Base-by-base conservation (phyloP, 306 rosid genomes). In the Quercus aquifolioides region DNA sequence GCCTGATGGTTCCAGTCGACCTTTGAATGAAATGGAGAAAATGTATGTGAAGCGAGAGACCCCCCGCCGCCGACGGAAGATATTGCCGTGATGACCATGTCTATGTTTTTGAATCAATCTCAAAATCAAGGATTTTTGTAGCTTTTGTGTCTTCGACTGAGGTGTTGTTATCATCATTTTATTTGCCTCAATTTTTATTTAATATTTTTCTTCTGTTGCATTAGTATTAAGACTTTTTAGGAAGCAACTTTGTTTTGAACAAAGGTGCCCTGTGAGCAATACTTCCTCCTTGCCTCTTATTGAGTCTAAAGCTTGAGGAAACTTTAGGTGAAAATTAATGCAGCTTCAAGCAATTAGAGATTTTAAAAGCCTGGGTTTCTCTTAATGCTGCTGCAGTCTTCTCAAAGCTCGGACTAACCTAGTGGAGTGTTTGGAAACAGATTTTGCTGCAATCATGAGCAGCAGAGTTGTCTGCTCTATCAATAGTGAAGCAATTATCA, bases 1-100 rank as follows among this genome's bases (percentile, higher is more conserved):
- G 81, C 91, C 97, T 0, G 92, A 95, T 89, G 99, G 99, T 77
- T 95, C 98, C 20, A 92, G 89, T 64, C 84, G 99, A 74, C 93
- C 96, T 5, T 86, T 91, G 75, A 90, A 92, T 59, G 98, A 92
- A 83, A 89, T 77, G 86, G 98, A 95, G 90, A 90, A 90, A 77
- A 89, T 95, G 99, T 95, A 91, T 28, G 95, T 85, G 69, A 90
- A 56, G 84, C 85, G 95, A 81, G 98, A 95, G 80, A 91, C 98
- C 26, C 99, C 97, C 2, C 91, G 96, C 81, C 80, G 71, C n/a
- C 73, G 97, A 35, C 90, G 91, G 55, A 90, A 89, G 86, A 92
- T 94, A 89, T 97, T 91, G 78, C 97, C 99, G 3, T 92, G 83
- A 84, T 73, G 63, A 73, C 43, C 60, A 5, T 74, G 7, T 26